A percentile compares a stretch with the other conserved stretches of the same genome.
Conservation (phyloP, 2,329 filamentous ascomycete genomes). For the Xylaria polymorpha region DNA sequence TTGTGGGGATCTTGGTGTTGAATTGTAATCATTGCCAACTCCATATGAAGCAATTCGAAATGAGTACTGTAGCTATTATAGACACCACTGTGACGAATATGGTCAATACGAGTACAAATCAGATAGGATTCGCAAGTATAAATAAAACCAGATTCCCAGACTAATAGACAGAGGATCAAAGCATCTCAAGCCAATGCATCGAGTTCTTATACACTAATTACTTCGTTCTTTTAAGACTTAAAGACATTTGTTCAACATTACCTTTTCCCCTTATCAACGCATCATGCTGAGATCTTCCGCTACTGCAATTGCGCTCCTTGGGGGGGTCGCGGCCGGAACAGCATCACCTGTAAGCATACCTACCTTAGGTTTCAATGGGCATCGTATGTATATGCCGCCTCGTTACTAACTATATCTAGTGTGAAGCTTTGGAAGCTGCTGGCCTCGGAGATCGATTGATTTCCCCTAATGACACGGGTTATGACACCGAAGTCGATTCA, state of each 20-base stretch:
- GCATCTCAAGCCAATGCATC: neutral
- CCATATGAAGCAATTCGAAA: neutral
- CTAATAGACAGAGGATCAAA: neutral
- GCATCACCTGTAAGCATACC: constrained; percentile 27
- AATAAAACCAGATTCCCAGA: neutral
- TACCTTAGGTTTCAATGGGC: neutral
- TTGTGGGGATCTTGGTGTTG: neutral
- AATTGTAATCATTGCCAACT: neutral
- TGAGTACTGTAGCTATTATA: neutral
- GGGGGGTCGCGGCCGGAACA: constrained; percentile 9
- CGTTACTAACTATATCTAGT: constrained; percentile 31
- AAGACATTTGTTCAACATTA: neutral
- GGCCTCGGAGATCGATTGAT: constrained; percentile 44
- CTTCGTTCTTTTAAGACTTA: neutral
- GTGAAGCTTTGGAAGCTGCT: constrained; percentile 41
- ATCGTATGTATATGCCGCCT: neutral
- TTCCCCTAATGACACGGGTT: constrained; percentile 39
- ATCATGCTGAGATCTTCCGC: constrained; percentile 24
- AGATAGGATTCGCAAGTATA: neutral
- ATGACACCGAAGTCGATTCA: constrained; percentile 42
- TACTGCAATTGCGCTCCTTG: constrained; percentile 5
- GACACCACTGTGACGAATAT: neutral
- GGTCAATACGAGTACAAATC: neutral
- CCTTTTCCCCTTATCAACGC: neutral
- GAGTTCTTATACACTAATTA: neutral